Base-by-base conservation (phyloP, 2,329 filamentous ascomycete species). In the Neonectria magnoliae region DNA sequence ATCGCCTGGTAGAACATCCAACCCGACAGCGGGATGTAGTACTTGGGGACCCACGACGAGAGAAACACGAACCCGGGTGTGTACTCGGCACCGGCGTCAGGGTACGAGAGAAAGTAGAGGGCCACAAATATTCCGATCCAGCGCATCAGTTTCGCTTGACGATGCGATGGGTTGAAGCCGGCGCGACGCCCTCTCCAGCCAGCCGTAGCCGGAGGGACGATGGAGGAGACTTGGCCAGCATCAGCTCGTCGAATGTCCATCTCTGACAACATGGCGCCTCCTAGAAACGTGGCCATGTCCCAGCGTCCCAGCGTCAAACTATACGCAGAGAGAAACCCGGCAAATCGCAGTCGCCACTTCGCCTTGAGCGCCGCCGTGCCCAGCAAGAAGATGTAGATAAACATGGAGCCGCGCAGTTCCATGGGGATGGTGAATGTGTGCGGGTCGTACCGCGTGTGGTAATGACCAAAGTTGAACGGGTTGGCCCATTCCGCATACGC, bases 381-480 rank as follows among this genome's bases (percentile, higher is more conserved):
- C 0, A 81, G 72, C 3, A 81, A 73, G 67, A 81, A 80, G 13
- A 81, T 64, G 72, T 81, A 81, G 36, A 81, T 60, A 31, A 80
- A 65, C 75, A 81, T 80, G 1, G 79, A 81, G 1, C 80, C 79
- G 3, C 80, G 77, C 4, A 81, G 71, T 52, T 81, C 80, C 75
- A 81, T 80, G 2, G 80, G 80, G 20, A 81, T 81, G 4, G 80
- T 81, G 50, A 78, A 81, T 0, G 78, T 80, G 56, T 81, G 80
- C 7, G 80, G 79, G 57, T 81, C 79, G 61, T 81, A 81, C 6
- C 79, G 78, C 11, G 78, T 71, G 52, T 81, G 77, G 45, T 80
- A 79, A 31, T 79, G 76, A 6, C 75, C 75, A 52, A 79, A 80
- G 67, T 77, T 80, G 73, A 81, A 81, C 1, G 78, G 78, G 45